Evolutionary conservation across 225 moss, liverwort and hornwort species (phyloP), one percentile per base, ranked within the genome.

Genomic region (Thuidium tamariscinum): DNA sequence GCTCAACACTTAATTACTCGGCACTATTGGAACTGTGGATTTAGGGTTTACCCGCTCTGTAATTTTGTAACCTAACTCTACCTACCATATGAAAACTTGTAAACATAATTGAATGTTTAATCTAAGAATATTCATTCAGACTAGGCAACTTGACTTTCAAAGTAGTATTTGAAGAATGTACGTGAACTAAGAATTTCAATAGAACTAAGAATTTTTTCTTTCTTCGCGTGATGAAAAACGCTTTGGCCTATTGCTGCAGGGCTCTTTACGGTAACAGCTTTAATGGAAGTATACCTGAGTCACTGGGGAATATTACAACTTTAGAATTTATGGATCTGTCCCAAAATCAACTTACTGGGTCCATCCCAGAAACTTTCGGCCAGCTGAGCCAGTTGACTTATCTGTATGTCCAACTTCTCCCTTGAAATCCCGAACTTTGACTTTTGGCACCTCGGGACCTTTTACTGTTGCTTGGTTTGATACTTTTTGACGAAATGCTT

Each of bases 361-460:
- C 65, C 82, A 92, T 92, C 60, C 92, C 90, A 88, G 73, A 15
- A 29, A 56, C 78, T 25, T 84, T 92, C 34, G 90, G 90, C 84
- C 84, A 39, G 48, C 90, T 92, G 10, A 73, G 19, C 77, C 15
- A 29, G 22, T 67, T 90, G 84, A 20, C 0, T 26, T 17, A 2
- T 82, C 88, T 92, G 92, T 92, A 90, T 39, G 92, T 86, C 37
- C 71, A 34, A 83, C 19, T 54, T 86, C 74, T 83, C 49, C 65
- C 55, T 49, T 6, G 4, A 80, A 52, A 52, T 54, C 54, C 34
- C 63, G 5, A 30, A 39, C 52, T 89, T 62, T 42, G 65, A 42
- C 73, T 54, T 81, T 76, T 11, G 68, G 16, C 26, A 37, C 64
- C 36, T 42, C 19, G 30, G 61, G 16, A 15, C 48, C 36, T 56